Conservation (phyloP, 768 basidiomycete genomes). For the Pleurotus sapidus region DNA sequence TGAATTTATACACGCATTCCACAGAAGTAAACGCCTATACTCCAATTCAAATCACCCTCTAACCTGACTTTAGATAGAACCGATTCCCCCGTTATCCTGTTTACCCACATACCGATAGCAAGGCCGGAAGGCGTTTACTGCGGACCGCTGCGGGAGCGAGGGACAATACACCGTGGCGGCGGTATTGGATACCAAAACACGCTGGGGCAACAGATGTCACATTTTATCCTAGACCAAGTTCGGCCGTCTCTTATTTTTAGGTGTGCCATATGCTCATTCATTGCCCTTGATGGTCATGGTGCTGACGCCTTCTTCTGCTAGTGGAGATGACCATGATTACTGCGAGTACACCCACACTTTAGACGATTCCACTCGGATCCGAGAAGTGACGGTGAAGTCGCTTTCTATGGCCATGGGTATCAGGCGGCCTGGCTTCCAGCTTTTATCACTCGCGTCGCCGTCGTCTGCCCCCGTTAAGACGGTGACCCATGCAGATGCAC, state of each 20-base stretch:
- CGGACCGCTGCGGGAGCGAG: slow-evolving; percentile 75
- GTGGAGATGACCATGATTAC: slow-evolving; percentile 95
- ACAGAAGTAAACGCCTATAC: slow-evolving; percentile 24
- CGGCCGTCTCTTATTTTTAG: slow-evolving; percentile 75
- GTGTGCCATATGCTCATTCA: slow-evolving; percentile 27
- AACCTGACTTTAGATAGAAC: background rate
- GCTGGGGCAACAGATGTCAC: slow-evolving; percentile 62
- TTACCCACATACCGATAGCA: slow-evolving; percentile 88
- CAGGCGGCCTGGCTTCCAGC: slow-evolving; percentile 81
- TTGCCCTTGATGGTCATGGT: background rate
- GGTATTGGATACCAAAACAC: slow-evolving; percentile 87
- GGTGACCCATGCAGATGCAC: slow-evolving; percentile 45
- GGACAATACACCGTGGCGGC: slow-evolving; percentile 66
- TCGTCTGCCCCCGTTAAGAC: slow-evolving; percentile 17
- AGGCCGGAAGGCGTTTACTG: slow-evolving; percentile 67
- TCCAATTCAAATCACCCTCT: background rate
- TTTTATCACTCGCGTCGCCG: slow-evolving; percentile 68
- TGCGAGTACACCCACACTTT: slow-evolving; percentile 68
- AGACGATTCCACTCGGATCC: slow-evolving; percentile 30
- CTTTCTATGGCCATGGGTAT: slow-evolving; percentile 91
- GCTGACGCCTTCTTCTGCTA: slow-evolving; percentile 21
- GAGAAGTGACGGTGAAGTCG: slow-evolving; percentile 86
- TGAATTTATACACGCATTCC: slow-evolving; percentile 48
- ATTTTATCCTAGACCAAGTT: slow-evolving; percentile 62
- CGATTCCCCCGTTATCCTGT: slow-evolving; percentile 57